Base-by-base conservation (phyloP, 2,329 filamentous ascomycete genomes). In the Paecilomyces sp. region DNA sequence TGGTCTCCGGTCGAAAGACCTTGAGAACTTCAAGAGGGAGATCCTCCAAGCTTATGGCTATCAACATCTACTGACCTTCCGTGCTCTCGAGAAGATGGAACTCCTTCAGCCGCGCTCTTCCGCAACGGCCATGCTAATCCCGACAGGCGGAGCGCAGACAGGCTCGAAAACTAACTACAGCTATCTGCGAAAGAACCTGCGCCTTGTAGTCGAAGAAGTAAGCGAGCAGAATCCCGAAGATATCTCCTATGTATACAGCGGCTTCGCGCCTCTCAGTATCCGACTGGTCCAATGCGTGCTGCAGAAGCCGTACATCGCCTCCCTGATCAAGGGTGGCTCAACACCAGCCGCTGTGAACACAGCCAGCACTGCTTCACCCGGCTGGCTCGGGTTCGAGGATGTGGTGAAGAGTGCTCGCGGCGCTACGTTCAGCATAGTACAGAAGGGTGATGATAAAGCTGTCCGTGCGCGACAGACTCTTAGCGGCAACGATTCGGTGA, bases 191-290 rank as follows among this genome's bases (percentile, higher is more conserved):
- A 96, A 94, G 73, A 87, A 88, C 62, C 84, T 99, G 13, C 86
- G 89, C 31, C 83, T 99, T 15, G 96, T 97, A 71, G 89, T 97
- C 59, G 94, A 99, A 71, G 94, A 97, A 72, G 93, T 99, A 47
- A 92, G 96, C 70, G 94, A 99, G 74, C 88, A 94, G 61, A 89
- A 95, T 54, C 94, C 94, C 2, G 90, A 94, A 68, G 94, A 99
- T 68, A 88, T 97, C 62, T 89, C 92, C n/a, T 99, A 99, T 69
- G 92, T 97, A 11, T 99, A 97, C 76, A 96, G 91, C 64, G 95
- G 94, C 57, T 99, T 97, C 71, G 94, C 95, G 3, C 95, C 94
- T 0, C 83, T 99, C 12, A 96, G 91, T 53, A 85, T 97, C 58
- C 88, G 94, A 15, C 84, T 99, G 3, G 88, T 99, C 5, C 95